Evolutionary conservation across 2,329 filamentous ascomycete genomes (phyloP), one percentile per base, ranked within the genome.

Genomic region (Grosmannia huntii): DNA sequence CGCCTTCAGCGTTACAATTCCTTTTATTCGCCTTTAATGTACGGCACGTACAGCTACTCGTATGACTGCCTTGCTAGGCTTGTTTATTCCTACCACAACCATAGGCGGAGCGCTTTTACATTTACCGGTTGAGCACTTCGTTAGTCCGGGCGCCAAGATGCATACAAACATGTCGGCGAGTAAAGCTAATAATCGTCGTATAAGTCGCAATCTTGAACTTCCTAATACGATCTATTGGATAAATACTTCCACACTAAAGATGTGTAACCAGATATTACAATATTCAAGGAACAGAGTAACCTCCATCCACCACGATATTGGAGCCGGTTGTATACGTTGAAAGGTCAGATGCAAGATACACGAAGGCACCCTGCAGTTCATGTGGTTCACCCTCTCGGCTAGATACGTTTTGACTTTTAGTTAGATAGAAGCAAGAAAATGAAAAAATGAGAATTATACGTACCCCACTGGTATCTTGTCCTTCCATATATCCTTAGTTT

Each of bases 341-440:
- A 2, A 88, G 88, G 71, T 95, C 89, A 11, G 85, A 89, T 14
- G 87, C 87, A 58, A 94, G 76, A 70, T 90, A 94, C 54, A 95
- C 71, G 68, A 86, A 95, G 19, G 85, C 85, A 19, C 88, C 89
- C 74, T 91, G 90, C 63, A 94, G 76, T 74, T 95, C 89, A 60
- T 82, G 79, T 1, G 81, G 74, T 62, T 83, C 76, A 11, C 85
- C 89, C 68, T 90, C 85, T 64, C 89, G 80, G 53, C 82, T 81
- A 46, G 55, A 59, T 7, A 10, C 5, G 33, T 10, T 11, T 3
- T 7, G 5, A 28, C n/a, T n/a, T n/a, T 28, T 36, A 36, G 33
- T 3, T 36, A 5, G 3, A 11, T 36, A 36, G 3, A 7, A 7
- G 10, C 33, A 5, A 10, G 33, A 10, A 5, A 16, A 41, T n/a